These are phyloP conservation scores for Mucor lusitanicus DNA, from an alignment of 371 early-diverging fungal genomes.

Conservation along the genomic window DNA sequence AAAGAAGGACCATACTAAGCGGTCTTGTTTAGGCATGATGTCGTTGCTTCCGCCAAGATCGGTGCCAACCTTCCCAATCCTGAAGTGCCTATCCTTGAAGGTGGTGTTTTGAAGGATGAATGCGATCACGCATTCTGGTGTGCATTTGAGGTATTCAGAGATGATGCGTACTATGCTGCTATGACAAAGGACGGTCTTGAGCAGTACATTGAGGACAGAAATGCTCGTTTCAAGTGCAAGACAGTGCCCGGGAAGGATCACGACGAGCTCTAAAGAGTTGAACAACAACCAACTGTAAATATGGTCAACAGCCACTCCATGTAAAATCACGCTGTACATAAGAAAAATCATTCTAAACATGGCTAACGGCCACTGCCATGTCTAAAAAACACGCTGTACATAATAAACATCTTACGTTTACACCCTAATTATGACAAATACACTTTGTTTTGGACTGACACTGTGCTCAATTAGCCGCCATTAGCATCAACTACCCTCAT, in stretches of 20 bases:
- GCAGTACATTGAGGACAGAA: conserved; percentile 19
- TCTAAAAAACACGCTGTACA: conserved; percentile 15
- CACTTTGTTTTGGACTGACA: too few relatives aligned
- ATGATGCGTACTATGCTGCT: conserved; percentile 19
- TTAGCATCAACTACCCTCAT: too few relatives aligned
- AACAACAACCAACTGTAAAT: conserved; percentile 1
- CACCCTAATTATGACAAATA: background rate
- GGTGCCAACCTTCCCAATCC: conserved; percentile 28
- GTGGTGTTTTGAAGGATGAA: conserved; percentile 34
- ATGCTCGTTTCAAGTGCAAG: conserved; percentile 24
- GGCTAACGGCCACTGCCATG: conserved; percentile 9
- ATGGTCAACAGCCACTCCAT: conserved; percentile 29
- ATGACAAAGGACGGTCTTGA: conserved; percentile 19
- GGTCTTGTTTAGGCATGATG: conserved; percentile 21
- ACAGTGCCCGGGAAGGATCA: background rate
- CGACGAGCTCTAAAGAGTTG: conserved; percentile 2
- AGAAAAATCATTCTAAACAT: background rate
- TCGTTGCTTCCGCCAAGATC: conserved; percentile 28
- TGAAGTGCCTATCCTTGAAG: conserved; percentile 24
- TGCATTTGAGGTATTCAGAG: conserved; percentile 23
- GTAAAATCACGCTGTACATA: conserved; percentile 25
- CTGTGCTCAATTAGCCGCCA: too few relatives aligned
- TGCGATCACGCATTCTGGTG: conserved; percentile 42
- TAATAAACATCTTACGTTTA: conserved; percentile 2
- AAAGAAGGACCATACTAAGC: background rate